Evolutionary conservation across 2,329 filamentous ascomycete genomes (phyloP).

Genomic region (Claviceps purpurea): DNA sequence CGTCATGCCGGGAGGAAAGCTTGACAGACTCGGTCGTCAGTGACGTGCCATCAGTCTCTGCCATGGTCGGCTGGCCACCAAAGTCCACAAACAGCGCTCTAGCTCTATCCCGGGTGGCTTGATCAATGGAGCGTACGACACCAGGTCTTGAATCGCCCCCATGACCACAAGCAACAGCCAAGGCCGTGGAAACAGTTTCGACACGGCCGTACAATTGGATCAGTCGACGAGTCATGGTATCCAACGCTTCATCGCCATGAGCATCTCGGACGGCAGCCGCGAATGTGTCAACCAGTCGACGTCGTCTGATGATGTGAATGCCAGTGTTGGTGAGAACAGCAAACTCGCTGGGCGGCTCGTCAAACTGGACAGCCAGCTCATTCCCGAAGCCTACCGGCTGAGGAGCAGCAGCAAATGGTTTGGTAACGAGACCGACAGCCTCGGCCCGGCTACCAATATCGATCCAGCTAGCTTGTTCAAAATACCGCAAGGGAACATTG

Average conservation of each 20-base stretch:
- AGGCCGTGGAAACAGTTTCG: constrained; percentile 78
- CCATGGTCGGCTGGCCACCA: constrained; percentile 74
- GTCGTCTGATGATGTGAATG: constrained; percentile 70
- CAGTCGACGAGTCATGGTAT: constrained; percentile 71
- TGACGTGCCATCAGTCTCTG: constrained; percentile 60
- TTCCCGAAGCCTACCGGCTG: constrained; percentile 78
- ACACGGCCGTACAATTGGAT: constrained; percentile 75
- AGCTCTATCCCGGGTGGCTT: constrained; percentile 73
- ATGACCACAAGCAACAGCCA: constrained; percentile 91
- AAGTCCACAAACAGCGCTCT: constrained; percentile 83
- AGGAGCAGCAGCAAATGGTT: constrained; percentile 54
- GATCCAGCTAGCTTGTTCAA: constrained; percentile 71
- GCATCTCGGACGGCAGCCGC: constrained; percentile 64
- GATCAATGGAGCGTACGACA: constrained; percentile 66
- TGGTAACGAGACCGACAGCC: constrained; percentile 64
- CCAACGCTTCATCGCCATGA: constrained; percentile 65
- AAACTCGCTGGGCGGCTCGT: constrained; percentile 67
- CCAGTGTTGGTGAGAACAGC: constrained; percentile 86
- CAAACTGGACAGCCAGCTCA: constrained; percentile 91
- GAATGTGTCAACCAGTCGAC: constrained; percentile 84
- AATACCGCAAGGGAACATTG: constrained; percentile 45
- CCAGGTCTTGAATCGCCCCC: constrained; percentile 62
- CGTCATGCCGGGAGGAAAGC: constrained; percentile 80
- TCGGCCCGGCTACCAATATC: constrained; percentile 60
- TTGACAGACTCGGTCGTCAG: constrained; percentile 69